Evolutionary conservation across 306 rosid genomes (phyloP), one percentile per base, ranked within the genome.

Genomic region (Inga oerstediana): DNA sequence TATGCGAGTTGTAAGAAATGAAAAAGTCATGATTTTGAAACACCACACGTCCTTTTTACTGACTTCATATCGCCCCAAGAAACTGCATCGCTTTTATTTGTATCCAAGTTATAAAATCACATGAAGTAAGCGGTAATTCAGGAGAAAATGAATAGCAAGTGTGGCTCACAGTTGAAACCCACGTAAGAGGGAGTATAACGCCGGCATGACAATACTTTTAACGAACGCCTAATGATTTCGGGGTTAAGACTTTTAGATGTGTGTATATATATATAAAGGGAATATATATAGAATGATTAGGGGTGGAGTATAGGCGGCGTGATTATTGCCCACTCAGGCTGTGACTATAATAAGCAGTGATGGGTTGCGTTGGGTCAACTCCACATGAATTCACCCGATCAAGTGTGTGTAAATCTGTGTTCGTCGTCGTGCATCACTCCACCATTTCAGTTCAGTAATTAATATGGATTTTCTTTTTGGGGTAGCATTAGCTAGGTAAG

Each of bases 281-380:
- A 27, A 27, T 32, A 32, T 32, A 32, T 32, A 32, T 64, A 64
- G 80, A 82, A 87, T 86, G 22, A 84, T 79, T 82, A 10, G 51
- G 58, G 85, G 61, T 86, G 65, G 74, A 79, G 73, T 45, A 81
- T 32, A 32, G 79, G 46, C 90, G 88, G 91, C 91, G 94, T 84
- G 82, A 90, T 86, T 89, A 80, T 90, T 85, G 94, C 92, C 82
- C 61, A 85, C 62, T 75, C 45, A 83, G 73, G 71, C 43, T 84
- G 86, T 87, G 89, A 81, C 76, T 71, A 52, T 62, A 64, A 79
- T 10, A 46, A 41, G 45, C 45, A 41, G 9, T 7, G 9, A 41
- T 41, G 45, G 8, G 45, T 41, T 41, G 45, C 7, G 45, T 5
- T 5, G 45, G 45, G 34, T 32, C 3, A 32, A 32, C 34, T 32